phyloP scores from a whole-genome alignment of 2,329 filamentous ascomycete genomes.

The Sporothrix curviconia region DNA sequence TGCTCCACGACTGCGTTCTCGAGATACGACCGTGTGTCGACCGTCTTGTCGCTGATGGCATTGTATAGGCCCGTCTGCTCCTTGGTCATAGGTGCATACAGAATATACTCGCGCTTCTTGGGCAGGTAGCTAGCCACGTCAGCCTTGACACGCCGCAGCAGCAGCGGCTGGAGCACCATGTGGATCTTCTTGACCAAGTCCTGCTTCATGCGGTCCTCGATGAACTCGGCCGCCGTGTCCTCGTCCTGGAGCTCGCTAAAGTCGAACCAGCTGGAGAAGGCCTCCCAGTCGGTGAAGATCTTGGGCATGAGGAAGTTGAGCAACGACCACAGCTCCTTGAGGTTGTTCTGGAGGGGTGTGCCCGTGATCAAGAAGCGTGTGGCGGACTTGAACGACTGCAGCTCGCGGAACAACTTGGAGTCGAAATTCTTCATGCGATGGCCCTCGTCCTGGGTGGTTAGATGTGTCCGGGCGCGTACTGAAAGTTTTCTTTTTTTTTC shows the following conservation, averaged over 20 bases:
- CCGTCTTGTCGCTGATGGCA: slow-evolving; percentile 49
- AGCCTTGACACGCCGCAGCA: slow-evolving; percentile 82
- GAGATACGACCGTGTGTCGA: slow-evolving; percentile 65
- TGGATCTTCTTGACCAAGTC: slow-evolving; percentile 86
- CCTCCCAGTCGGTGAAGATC: slow-evolving; percentile 88
- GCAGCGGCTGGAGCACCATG: slow-evolving; percentile 82
- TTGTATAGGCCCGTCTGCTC: slow-evolving; percentile 89
- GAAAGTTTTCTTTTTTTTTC: background rate
- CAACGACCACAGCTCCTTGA: slow-evolving; percentile 90
- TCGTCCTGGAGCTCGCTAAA: slow-evolving; percentile 89
- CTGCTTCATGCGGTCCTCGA: slow-evolving; percentile 70
- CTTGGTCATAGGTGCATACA: slow-evolving; percentile 85
- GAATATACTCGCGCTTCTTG: slow-evolving; percentile 91
- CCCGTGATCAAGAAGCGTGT: slow-evolving; percentile 90
- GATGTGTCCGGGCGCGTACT: too few relatives aligned
- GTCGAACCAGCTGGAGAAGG: slow-evolving; percentile 94
- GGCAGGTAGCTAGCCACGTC: slow-evolving; percentile 90
- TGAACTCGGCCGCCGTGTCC: slow-evolving; percentile 67
- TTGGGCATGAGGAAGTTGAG: slow-evolving; percentile 88
- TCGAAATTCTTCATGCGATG: slow-evolving; percentile 97
- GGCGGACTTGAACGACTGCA: slow-evolving; percentile 82
- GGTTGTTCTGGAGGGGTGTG: slow-evolving; percentile 90
- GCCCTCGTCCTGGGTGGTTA: slow-evolving; percentile 65
- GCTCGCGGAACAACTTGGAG: slow-evolving; percentile 79
- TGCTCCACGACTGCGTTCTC: slow-evolving; percentile 70